Conservation (phyloP, 805 yeast species). For the Metschnikowia matae region DNA sequence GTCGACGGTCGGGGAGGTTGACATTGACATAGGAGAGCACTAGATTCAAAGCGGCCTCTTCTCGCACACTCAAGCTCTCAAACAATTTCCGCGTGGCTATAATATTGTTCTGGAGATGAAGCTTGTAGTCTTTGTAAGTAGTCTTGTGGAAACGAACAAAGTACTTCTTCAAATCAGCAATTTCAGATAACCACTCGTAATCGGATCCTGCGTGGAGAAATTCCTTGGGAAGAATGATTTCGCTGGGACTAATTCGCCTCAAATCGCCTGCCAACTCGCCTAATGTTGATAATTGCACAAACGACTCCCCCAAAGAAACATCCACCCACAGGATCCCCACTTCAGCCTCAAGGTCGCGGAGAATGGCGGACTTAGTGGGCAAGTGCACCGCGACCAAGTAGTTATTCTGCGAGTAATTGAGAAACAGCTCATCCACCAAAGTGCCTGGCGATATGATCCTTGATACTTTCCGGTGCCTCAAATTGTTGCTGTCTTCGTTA, state of each 20-base stretch:
- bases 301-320: constrained; percentile 75
- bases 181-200: constrained; percentile 54
- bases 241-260: constrained; percentile 76
- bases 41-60: constrained; percentile 57
- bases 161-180: constrained; percentile 56
- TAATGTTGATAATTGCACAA: constrained; percentile 59
- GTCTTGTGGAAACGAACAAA: constrained; percentile 51
- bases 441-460: constrained; percentile 92
- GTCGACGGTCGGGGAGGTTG: constrained; percentile 64
- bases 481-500: constrained; percentile 19
- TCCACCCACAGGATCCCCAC: constrained; percentile 89
- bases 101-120: constrained; percentile 29
- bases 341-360: constrained; percentile 37
- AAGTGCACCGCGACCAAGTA: constrained; percentile 58
- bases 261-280: constrained; percentile 65
- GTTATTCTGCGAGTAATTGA: constrained; percentile 69
- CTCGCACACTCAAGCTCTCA: constrained; percentile 40
- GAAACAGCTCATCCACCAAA: constrained; percentile 76
- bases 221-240: constrained; percentile 57
- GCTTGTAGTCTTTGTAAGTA: constrained; percentile 28
- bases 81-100: constrained; percentile 34
- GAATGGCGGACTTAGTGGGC: constrained; percentile 31
- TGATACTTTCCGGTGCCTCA: constrained; percentile 64
- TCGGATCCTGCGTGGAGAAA: constrained; percentile 35
- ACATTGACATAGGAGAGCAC: constrained; percentile 62